A percentile compares a stretch with the other conserved stretches of the same genome.
Evolutionary conservation across 2,329 filamentous ascomycete genomes (phyloP).

Genomic region (Byssoonygena ceratinophila): DNA sequence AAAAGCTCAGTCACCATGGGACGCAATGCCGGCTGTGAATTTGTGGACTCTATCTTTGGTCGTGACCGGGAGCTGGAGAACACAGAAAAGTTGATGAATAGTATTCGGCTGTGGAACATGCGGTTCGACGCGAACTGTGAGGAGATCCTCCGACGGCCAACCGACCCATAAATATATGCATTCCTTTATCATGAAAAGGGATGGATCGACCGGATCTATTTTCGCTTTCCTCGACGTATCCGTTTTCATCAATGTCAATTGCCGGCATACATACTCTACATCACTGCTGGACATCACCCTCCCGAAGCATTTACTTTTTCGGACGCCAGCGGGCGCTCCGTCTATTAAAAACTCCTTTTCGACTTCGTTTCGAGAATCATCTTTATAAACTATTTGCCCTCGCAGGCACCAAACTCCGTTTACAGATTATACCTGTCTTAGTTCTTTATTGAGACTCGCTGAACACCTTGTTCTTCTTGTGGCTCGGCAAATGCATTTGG

Average conservation of each 20-base stretch:
- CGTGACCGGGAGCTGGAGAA: slow-evolving; percentile 78
- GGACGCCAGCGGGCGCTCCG: neutral
- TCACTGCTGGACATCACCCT: neutral
- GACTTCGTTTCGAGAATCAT: neutral
- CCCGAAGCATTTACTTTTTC: neutral
- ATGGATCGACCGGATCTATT: neutral
- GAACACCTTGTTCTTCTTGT: neutral
- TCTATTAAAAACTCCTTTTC: neutral
- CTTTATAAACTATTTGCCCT: slow-evolving; percentile 2
- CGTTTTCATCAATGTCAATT: neutral
- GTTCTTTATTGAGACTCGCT: slow-evolving; percentile 1
- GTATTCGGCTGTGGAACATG: slow-evolving; percentile 77
- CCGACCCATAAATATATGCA: neutral
- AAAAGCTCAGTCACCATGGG: slow-evolving; percentile 64
- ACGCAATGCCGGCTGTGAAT: slow-evolving; percentile 85
- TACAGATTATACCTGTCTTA: neutral
- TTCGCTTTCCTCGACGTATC: neutral
- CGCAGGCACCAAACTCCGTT: neutral
- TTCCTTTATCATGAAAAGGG: neutral
- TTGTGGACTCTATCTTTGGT: slow-evolving; percentile 91
- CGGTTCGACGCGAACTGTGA: slow-evolving; percentile 95
- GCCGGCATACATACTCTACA: neutral
- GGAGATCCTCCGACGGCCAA: slow-evolving; percentile 52
- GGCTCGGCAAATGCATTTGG: slow-evolving; percentile 8
- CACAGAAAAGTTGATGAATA: slow-evolving; percentile 88